Evolutionary conservation across 148 eudicot genomes (phyloP).

Genomic region (Cornus controversa): DNA sequence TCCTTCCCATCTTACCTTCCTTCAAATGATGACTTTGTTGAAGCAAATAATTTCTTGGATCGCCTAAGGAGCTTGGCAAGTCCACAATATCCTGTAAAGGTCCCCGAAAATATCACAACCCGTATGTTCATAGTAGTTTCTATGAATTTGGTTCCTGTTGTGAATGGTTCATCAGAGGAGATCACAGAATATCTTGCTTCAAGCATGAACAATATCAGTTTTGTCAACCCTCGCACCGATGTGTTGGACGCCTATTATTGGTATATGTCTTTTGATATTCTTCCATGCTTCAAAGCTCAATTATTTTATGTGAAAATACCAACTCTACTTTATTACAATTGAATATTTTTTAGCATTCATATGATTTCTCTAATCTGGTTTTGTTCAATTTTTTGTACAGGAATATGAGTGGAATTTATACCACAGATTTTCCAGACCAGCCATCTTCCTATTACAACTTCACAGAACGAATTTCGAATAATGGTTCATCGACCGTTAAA

Average conservation of each 20-base stretch:
- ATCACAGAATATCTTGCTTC: neutral
- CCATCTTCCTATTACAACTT: conserved; percentile 1
- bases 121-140: conserved; percentile 8
- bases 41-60: neutral
- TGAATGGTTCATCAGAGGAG: neutral
- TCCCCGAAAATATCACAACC: neutral
- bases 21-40: neutral
- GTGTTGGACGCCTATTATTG: conserved; percentile 5
- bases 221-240: neutral
- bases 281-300: no score
- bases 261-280: neutral
- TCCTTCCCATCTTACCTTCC: conserved; percentile 6
- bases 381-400: neutral
- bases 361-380: no score
- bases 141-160: neutral
- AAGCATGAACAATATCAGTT: conserved; percentile 12
- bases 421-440: conserved; percentile 12
- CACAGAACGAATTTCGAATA: neutral
- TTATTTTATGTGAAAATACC: no score
- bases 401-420: conserved; percentile 10
- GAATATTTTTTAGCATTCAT: no score
- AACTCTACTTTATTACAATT: no score
- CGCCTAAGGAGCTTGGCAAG: conserved; percentile 8
- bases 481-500: neutral
- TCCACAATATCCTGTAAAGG: neutral